Evolutionary conservation across 169 alveolate species (phyloP).

Genomic region (Plasmodium coatneyi): DNA sequence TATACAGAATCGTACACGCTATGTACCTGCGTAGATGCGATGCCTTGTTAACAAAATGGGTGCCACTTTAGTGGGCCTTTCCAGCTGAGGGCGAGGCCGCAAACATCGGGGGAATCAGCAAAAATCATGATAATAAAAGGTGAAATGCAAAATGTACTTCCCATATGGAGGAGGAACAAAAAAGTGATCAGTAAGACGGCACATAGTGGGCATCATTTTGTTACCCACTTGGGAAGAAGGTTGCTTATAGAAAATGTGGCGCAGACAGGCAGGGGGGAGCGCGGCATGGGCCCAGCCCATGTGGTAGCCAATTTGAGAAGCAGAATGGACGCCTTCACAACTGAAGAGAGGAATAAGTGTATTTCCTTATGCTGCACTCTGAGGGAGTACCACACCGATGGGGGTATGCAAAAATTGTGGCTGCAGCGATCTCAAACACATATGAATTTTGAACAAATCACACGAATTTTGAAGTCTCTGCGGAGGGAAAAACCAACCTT

Average conservation of each 20-base stretch:
- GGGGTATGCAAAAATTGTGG: not conserved
- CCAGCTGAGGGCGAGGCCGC: not conserved
- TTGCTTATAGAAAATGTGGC: not conserved
- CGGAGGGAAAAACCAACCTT: not conserved
- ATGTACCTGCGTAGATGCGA: not conserved
- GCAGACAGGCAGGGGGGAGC: not conserved
- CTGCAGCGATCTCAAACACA: not conserved
- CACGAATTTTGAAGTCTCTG: constrained; percentile 38
- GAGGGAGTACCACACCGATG: not conserved
- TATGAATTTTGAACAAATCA: not conserved
- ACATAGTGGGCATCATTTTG: not conserved
- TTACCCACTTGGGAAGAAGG: not conserved
- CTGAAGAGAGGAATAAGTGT: not conserved
- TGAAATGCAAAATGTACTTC: not conserved
- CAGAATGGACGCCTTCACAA: not conserved
- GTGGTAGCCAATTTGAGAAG: not conserved
- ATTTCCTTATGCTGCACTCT: not conserved
- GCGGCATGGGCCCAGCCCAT: not conserved
- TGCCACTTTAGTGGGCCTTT: not conserved
- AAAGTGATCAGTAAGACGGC: not conserved
- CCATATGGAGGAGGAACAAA: not conserved
- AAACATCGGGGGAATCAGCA: not conserved
- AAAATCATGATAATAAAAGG: not conserved
- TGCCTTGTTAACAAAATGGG: not conserved
- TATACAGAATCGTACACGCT: not conserved